phyloP scores from a whole-genome alignment of 2,329 filamentous ascomycete genomes.

The Microdochium paspali region DNA sequence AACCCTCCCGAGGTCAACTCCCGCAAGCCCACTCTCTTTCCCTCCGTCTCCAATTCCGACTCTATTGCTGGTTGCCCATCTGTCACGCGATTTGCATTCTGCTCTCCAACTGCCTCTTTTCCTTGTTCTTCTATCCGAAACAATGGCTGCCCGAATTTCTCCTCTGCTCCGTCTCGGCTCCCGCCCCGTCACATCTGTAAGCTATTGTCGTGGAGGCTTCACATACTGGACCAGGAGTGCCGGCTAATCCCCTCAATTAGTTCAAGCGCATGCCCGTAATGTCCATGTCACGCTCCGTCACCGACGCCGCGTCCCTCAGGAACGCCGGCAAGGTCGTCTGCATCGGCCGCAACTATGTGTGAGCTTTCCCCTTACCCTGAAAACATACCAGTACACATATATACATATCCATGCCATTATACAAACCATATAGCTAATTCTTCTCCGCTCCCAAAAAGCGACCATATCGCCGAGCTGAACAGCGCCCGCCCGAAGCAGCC shows the following conservation, averaged over 20 bases:
- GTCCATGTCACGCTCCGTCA: slow-evolving; percentile 23
- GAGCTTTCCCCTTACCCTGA: slow-evolving; percentile 19
- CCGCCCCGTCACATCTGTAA: neutral
- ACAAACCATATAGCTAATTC: neutral
- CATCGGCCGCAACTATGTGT: slow-evolving; percentile 96
- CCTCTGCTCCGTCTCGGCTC: neutral
- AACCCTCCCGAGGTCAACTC: no score
- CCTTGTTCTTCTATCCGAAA: neutral
- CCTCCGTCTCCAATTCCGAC: neutral
- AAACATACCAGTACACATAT: neutral
- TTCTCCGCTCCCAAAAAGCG: slow-evolving; percentile 37
- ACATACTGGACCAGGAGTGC: neutral
- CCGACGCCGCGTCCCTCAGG: slow-evolving; percentile 36
- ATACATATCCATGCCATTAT: neutral
- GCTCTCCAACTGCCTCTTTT: neutral
- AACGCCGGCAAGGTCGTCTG: slow-evolving; percentile 72
- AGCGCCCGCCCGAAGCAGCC: slow-evolving; percentile 84
- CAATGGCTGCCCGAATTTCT: neutral
- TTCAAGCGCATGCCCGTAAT: slow-evolving; percentile 13
- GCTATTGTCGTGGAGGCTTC: neutral
- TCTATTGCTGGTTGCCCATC: neutral
- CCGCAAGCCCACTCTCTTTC: no score
- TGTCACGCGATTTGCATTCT: neutral
- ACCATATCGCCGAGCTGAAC: slow-evolving; percentile 89
- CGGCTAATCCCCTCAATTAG: neutral